Evolutionary conservation across 192 early-diverging fungal species (phyloP).

Genomic region (Entomortierella beljakovae): DNA sequence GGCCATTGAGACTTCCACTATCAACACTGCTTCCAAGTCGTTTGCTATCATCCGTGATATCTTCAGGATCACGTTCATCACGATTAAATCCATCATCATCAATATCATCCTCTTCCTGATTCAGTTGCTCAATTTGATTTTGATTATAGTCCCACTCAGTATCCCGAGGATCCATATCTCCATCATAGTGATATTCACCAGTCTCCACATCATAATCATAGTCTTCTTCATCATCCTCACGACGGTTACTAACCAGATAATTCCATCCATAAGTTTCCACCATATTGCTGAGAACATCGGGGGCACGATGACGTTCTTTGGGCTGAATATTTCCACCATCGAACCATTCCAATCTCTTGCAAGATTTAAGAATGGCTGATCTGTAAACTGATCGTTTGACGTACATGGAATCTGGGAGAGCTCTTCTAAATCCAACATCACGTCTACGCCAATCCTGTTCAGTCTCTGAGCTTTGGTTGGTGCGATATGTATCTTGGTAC

Average conservation of each 20-base stretch:
- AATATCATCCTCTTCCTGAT: slow-evolving; percentile 10
- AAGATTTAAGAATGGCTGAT: slow-evolving; percentile 43
- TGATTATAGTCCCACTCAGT: slow-evolving; percentile 22
- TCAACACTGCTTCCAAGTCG: slow-evolving; percentile 34
- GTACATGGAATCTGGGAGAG: slow-evolving; percentile 44
- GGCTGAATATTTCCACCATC: slow-evolving; percentile 37
- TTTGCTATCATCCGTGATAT: slow-evolving; percentile 47
- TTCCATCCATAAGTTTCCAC: slow-evolving; percentile 38
- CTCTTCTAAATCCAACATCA: slow-evolving; percentile 40
- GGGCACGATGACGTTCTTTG: slow-evolving; percentile 43
- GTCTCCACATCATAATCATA: slow-evolving; percentile 19
- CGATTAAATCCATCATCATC: slow-evolving; percentile 26
- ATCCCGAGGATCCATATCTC: not conserved
- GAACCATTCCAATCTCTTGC: slow-evolving; percentile 46
- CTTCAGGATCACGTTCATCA: slow-evolving; percentile 38
- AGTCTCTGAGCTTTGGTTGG: slow-evolving; percentile 41
- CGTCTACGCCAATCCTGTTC: slow-evolving; percentile 49
- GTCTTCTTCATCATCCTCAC: slow-evolving; percentile 45
- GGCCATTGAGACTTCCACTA: slow-evolving; percentile 27
- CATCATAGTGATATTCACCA: slow-evolving; percentile 7
- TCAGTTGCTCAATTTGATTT: slow-evolving; percentile 1
- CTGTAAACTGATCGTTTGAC: slow-evolving; percentile 47
- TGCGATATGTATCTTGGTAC: slow-evolving; percentile 50
- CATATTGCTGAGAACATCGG: slow-evolving; percentile 25
- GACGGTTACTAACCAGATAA: slow-evolving; percentile 24